phyloP scores from a whole-genome alignment of 345 rosid genomes.

The Streptanthus diversifolius region DNA sequence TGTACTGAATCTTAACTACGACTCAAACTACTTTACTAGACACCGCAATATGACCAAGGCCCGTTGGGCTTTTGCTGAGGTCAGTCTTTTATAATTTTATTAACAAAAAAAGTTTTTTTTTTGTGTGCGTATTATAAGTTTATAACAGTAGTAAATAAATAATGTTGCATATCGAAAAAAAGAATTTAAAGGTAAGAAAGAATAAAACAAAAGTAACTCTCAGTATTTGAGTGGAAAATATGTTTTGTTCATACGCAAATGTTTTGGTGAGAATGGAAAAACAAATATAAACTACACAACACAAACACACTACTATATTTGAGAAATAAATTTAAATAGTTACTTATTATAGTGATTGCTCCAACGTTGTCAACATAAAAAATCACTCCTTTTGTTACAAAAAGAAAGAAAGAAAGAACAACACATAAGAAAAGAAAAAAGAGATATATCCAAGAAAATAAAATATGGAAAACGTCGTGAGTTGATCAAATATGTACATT shows the following conservation, averaged over 20 bases:
- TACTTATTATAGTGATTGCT: neutral
- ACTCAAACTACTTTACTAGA: neutral
- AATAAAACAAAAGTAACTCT: too few relatives aligned
- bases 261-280: neutral
- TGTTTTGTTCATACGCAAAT: neutral
- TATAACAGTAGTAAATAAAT: neutral
- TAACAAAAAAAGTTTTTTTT: neutral
- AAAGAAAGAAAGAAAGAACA: neutral
- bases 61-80: neutral
- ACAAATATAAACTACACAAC: neutral
- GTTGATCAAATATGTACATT: neutral
- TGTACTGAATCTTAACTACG: neutral
- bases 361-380: neutral
- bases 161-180: neutral
- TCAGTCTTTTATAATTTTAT: neutral
- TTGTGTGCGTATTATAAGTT: too few relatives aligned
- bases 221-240: too few relatives aligned
- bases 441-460: neutral
- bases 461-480: neutral
- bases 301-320: neutral
- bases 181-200: too few relatives aligned
- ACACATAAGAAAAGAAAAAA: neutral
- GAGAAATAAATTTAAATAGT: neutral
- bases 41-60: neutral
- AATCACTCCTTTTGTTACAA: constrained; percentile 5